A percentile compares a stretch with the other conserved stretches of the same genome.
These are phyloP conservation scores for Pythium rhizo-oryzae DNA, from an alignment of 352 stramenopile genomes.

Conservation along the genomic window DNA sequence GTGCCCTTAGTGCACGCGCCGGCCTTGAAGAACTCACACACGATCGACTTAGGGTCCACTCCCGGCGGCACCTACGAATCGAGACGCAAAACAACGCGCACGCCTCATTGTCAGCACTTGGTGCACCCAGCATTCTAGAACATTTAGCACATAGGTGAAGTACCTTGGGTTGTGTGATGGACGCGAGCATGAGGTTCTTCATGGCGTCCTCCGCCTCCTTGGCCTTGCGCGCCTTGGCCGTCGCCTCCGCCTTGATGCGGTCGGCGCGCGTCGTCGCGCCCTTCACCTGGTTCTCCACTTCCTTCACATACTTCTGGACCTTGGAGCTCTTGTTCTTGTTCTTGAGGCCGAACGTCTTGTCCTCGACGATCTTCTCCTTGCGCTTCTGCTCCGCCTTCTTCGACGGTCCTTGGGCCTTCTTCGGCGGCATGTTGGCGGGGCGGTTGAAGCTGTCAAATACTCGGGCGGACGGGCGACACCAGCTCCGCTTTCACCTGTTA, in stretches of 20 bases:
- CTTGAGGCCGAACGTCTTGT: conserved; percentile 99
- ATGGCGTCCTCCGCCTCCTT: conserved; percentile 87
- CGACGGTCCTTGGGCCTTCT: conserved; percentile 64
- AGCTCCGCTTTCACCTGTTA: neutral
- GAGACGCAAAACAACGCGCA: neutral
- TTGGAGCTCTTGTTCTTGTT: conserved; percentile 99
- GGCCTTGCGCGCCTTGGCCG: conserved; percentile 78
- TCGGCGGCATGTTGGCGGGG: conserved; percentile 62
- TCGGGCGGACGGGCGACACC: neutral
- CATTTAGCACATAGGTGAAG: neutral
- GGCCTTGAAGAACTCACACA: conserved; percentile 91
- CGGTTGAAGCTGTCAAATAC: neutral
- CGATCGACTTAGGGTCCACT: conserved; percentile 87
- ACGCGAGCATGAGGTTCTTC: conserved; percentile 82
- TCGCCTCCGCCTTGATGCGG: conserved; percentile 74
- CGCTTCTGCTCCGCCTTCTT: conserved; percentile 92
- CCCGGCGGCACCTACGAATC: conserved; percentile 78
- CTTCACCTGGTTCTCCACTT: conserved; percentile 91
- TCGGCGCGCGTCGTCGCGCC: conserved; percentile 76
- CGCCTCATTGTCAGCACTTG: neutral
- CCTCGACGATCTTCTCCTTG: conserved; percentile 94
- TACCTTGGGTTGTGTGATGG: conserved; percentile 89
- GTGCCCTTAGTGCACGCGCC: conserved; percentile 86
- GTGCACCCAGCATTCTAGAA: conserved; percentile 15
- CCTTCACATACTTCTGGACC: conserved; percentile 93